Evolutionary conservation across 768 basidiomycete species (phyloP).

Genomic region (Mycena alexandri): DNA sequence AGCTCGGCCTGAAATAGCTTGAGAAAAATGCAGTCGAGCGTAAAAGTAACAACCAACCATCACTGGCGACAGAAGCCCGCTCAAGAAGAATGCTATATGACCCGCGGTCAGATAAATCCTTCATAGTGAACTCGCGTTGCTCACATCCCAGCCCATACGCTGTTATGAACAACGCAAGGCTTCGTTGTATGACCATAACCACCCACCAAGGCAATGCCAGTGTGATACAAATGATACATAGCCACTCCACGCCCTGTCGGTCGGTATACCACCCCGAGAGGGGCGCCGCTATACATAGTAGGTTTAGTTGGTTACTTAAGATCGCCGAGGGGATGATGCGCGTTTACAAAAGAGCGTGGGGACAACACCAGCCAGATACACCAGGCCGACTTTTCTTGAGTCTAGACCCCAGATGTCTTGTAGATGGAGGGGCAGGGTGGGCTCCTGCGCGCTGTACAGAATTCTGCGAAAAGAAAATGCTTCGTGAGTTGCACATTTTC

Average conservation of each 20-base stretch:
- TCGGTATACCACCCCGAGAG: constrained; percentile 72
- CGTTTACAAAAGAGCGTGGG: constrained; percentile 74
- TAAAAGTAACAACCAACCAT: constrained; percentile 42
- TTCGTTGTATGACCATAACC: constrained; percentile 60
- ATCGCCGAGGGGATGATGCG: not conserved
- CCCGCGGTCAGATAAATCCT: not conserved
- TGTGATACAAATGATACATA: constrained; percentile 60
- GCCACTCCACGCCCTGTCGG: constrained; percentile 66
- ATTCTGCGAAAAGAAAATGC: constrained; percentile 48
- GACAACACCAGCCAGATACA: constrained; percentile 73
- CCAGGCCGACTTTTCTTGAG: constrained; percentile 70
- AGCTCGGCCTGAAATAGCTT: constrained; percentile 60
- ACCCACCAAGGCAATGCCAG: constrained; percentile 76
- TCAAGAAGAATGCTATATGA: constrained; percentile 69
- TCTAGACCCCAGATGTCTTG: constrained; percentile 62
- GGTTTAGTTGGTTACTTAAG: not conserved
- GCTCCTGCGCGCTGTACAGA: constrained; percentile 64
- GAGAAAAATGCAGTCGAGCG: not conserved
- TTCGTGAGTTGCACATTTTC: constrained; percentile 10
- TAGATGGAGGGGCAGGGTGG: constrained; percentile 68
- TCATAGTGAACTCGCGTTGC: constrained; percentile 31
- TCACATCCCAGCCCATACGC: constrained; percentile 68
- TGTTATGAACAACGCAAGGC: constrained; percentile 63
- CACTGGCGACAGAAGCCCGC: constrained; percentile 70
- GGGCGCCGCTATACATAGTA: constrained; percentile 65